These are phyloP conservation scores for Miscanthus lutarioriparius DNA, from an alignment of 176 grass and related monocot genomes.

Conservation along the genomic window DNA sequence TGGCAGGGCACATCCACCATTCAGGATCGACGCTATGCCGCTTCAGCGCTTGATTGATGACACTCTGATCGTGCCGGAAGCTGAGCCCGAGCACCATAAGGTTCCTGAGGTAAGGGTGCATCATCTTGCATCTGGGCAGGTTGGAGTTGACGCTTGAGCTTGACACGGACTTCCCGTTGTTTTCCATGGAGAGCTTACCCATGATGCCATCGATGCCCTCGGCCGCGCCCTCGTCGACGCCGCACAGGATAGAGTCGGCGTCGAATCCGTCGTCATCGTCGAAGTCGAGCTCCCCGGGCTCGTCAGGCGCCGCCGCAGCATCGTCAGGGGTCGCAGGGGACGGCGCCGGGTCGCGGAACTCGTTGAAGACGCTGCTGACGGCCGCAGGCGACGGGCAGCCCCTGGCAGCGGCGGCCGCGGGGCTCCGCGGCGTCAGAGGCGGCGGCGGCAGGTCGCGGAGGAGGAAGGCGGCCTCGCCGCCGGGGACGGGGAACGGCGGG, in stretches of 20 bases:
- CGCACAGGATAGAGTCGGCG: slow-evolving; percentile 58
- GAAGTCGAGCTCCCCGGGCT: slow-evolving; percentile 45
- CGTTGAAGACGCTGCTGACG: slow-evolving; percentile 48
- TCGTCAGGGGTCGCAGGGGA: slow-evolving; percentile 34
- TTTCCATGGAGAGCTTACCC: slow-evolving; percentile 66
- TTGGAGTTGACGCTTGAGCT: not conserved
- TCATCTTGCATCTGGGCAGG: slow-evolving; percentile 27
- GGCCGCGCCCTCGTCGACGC: slow-evolving; percentile 49
- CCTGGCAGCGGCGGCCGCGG: not conserved
- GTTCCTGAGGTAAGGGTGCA: slow-evolving; percentile 54
- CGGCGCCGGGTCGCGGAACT: slow-evolving; percentile 47
- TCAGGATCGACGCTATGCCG: slow-evolving; percentile 52
- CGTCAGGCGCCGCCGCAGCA: not conserved
- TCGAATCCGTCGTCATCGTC: slow-evolving; percentile 66
- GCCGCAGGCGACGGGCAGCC: slow-evolving; percentile 42
- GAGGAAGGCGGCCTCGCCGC: slow-evolving; percentile 65
- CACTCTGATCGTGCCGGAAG: slow-evolving; percentile 20
- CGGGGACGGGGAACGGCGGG: slow-evolving; percentile 71
- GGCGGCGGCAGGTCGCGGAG: slow-evolving; percentile 43
- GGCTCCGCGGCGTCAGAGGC: slow-evolving; percentile 24
- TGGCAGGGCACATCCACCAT: slow-evolving; percentile 69
- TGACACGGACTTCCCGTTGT: not conserved
- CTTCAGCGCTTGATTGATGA: slow-evolving; percentile 54
- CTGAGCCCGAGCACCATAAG: slow-evolving; percentile 60
- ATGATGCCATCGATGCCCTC: slow-evolving; percentile 83